Conservation (phyloP, 1,284 basidiomycete genomes). For the Porphyrellus sp. region DNA sequence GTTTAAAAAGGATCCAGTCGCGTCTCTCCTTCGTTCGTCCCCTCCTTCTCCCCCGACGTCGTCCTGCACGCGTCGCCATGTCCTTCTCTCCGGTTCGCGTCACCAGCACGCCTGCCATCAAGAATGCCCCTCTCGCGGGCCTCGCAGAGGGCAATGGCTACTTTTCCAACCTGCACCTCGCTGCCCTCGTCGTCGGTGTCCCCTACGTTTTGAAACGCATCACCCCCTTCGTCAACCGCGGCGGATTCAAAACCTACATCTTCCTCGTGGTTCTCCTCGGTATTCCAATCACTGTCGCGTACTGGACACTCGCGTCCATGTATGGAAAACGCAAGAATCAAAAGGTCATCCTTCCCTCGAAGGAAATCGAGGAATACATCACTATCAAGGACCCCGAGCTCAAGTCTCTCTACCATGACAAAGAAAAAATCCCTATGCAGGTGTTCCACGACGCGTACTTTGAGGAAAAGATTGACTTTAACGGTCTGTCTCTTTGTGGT, state of each 20-base stretch:
- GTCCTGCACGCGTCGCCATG: constrained; percentile 33
- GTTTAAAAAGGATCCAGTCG: constrained; percentile 24
- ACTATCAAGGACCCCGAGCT: constrained; percentile 84
- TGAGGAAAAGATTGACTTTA: constrained; percentile 94
- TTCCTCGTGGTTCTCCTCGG: constrained; percentile 76
- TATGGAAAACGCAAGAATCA: constrained; percentile 84
- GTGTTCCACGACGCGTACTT: constrained; percentile 98
- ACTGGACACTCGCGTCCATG: constrained; percentile 88
- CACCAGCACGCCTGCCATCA: constrained; percentile 66
- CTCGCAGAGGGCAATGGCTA: constrained; percentile 85
- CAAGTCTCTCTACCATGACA: constrained; percentile 73
- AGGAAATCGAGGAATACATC: constrained; percentile 87
- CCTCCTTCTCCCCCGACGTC: constrained; percentile 20
- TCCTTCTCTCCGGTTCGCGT: constrained; percentile 50
- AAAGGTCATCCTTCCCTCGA: constrained; percentile 84
- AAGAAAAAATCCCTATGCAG: constrained; percentile 97
- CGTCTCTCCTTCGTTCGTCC: constrained; percentile 18
- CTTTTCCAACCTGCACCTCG: constrained; percentile 83
- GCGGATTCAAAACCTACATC: constrained; percentile 81
- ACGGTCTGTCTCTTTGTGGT: constrained; percentile 47
- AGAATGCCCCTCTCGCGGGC: constrained; percentile 79
- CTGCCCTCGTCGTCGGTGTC: constrained; percentile 68
- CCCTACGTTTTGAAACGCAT: constrained; percentile 82
- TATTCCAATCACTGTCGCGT: constrained; percentile 76
- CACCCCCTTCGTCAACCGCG: constrained; percentile 73